Conservation (phyloP, 1,284 basidiomycete species). For the Ustilago tritici region DNA sequence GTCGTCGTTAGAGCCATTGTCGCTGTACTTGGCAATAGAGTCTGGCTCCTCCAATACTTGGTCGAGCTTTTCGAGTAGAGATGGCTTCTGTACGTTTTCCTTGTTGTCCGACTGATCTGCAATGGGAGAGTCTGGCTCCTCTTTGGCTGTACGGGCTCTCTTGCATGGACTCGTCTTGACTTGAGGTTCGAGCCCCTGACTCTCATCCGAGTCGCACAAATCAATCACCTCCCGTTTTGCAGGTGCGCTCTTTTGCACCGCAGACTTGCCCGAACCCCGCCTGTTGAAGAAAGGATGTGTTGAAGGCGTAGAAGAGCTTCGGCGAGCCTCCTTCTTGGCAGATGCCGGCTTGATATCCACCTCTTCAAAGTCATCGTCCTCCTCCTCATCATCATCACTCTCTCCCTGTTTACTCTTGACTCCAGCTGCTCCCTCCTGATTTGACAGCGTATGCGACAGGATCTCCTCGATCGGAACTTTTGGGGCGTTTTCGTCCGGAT, state of each 20-base stretch:
- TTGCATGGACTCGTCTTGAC: slow-evolving; percentile 16
- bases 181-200: slow-evolving; percentile 8
- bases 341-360: slow-evolving; percentile 15
- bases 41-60: slow-evolving; percentile 13
- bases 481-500: slow-evolving; percentile 10
- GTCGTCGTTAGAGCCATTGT: slow-evolving; percentile 24
- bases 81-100: not conserved
- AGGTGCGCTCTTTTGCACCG: not conserved
- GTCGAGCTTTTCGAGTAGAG: slow-evolving; percentile 26
- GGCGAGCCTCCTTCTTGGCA: not conserved
- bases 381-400: slow-evolving; percentile 29
- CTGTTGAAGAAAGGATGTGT: slow-evolving; percentile 30
- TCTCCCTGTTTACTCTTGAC: slow-evolving; percentile 10
- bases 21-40: slow-evolving; percentile 16
- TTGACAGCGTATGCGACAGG: slow-evolving; percentile 37
- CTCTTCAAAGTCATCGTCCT: slow-evolving; percentile 70
- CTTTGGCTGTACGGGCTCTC: slow-evolving; percentile 17
- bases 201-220: slow-evolving; percentile 25
- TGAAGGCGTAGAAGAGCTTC: not conserved
- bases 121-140: not conserved
- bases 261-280: not conserved
- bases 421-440: slow-evolving; percentile 20
- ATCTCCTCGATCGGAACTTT: slow-evolving; percentile 31
- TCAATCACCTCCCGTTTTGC: slow-evolving; percentile 43
- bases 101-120: not conserved